These are phyloP conservation scores for Delitschia confertaspora DNA, from an alignment of 495 filamentous ascomycete species.

Conservation along the genomic window DNA sequence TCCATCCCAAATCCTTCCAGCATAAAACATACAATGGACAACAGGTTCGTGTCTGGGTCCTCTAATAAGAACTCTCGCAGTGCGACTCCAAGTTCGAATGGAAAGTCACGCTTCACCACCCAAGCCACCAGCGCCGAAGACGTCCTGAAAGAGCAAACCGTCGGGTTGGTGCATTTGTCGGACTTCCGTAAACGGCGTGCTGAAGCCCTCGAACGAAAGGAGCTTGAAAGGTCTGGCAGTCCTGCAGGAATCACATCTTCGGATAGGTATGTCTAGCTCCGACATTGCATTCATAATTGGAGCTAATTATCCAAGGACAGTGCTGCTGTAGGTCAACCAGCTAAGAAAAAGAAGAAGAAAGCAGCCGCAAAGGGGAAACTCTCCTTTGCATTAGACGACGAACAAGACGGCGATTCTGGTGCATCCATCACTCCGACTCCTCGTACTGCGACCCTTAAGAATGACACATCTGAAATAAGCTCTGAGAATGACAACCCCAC, in stretches of 20 bases:
- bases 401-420: constrained; percentile 36
- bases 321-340: constrained; percentile 39
- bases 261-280: constrained; percentile 38
- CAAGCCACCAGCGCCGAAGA: constrained; percentile 79
- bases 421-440: constrained; percentile 16
- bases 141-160: constrained; percentile 83
- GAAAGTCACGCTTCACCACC: constrained; percentile 57
- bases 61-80: constrained; percentile 34
- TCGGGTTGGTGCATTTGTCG: constrained; percentile 81
- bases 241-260: constrained; percentile 46
- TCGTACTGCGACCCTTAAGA: constrained; percentile 25
- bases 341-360: constrained; percentile 61
- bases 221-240: constrained; percentile 62
- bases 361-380: constrained; percentile 53
- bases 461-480: constrained; percentile 34
- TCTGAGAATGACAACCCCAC: constrained; percentile 35
- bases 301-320: constrained; percentile 46
- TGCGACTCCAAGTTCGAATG: constrained; percentile 41
- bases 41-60: too few relatives aligned
- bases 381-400: constrained; percentile 57
- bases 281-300: neutral
- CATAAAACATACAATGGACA: too few relatives aligned
- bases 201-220: constrained; percentile 85
- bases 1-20: too few relatives aligned
- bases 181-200: constrained; percentile 97